Base-by-base conservation (phyloP, 352 stramenopile species). In the Phytopythium cucurbitacearum region DNA sequence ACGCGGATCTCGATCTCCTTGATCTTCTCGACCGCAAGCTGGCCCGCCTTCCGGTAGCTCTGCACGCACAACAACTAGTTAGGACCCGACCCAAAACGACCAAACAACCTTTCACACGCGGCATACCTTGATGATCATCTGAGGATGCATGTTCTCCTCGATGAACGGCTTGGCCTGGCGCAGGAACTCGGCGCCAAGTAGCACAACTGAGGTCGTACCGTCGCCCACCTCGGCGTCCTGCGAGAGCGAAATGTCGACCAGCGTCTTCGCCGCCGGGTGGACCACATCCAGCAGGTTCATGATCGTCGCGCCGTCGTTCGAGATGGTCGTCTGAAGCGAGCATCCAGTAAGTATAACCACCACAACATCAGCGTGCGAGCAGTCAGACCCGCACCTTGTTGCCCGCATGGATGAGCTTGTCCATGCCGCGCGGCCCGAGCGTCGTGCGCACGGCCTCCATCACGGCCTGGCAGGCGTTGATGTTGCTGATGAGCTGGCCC, bases 231-330 rank as follows among this genome's bases (percentile, higher is more conserved):
- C 79, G 40, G 80, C 80, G 51, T 98, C 75, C 72, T 98, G 83
- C 45, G 88, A 95, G 56, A 97, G 83, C 52, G 88, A 96, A 43
- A 99, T 99, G 68, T 99, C 97, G 46, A 99, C 97, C 16, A 99
- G 77, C 48, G 96, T 99, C 73, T 98, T 98, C 56, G 97, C 97
- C 12, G 97, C 97, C 28, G 97, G 97, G 84, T 99, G 97, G 45
- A 98, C 96, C 62, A 99, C 98, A 60, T 99, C 97, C 46, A 99
- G 69, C 47, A 97, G 64, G 65, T 97, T 97, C 96, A 99, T 99
- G 65, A 99, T 99, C 12, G 96, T 99, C 15, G 97, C 97, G 40
- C 97, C 97, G 61, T 99, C 97, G 70, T 99, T 99, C 60, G 90
- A 98, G 66, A 99, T 99, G 40, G 97, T 99, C 5, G 97, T 93